phyloP scores from a whole-genome alignment of 1,284 basidiomycete species.

The Trichosporon coremiiforme region DNA sequence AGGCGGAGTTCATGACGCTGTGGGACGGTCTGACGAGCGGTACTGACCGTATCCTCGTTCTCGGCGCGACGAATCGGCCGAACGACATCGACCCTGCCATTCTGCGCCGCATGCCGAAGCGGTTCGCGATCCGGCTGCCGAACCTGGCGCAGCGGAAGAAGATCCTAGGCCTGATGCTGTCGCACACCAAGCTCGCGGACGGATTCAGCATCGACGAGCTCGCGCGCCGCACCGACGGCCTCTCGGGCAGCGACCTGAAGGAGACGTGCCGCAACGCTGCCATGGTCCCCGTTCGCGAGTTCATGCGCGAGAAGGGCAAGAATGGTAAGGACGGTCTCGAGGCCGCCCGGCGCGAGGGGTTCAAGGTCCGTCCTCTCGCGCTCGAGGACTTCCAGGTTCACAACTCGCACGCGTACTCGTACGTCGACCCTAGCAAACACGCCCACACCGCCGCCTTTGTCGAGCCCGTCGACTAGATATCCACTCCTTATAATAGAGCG shows the following conservation, averaged over 20 bases:
- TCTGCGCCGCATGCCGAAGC: conserved; percentile 93
- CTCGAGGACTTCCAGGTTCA: conserved; percentile 70
- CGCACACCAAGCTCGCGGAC: conserved; percentile 70
- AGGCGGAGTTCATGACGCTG: conserved; percentile 99
- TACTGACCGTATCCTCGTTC: conserved; percentile 77
- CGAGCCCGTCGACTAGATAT: conserved; percentile 42
- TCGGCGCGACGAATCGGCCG: conserved; percentile 95
- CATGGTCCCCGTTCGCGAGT: conserved; percentile 87
- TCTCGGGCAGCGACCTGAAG: conserved; percentile 88
- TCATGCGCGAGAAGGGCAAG: conserved; percentile 66
- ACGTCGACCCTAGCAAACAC: conserved; percentile 48
- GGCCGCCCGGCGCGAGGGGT: conserved; percentile 63
- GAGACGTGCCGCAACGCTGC: conserved; percentile 93
- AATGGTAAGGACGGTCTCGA: conserved; percentile 54
- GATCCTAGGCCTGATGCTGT: conserved; percentile 86
- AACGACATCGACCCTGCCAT: conserved; percentile 86
- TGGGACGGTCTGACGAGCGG: conserved; percentile 96
- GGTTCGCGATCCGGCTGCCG: conserved; percentile 87
- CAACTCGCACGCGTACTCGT: conserved; percentile 57
- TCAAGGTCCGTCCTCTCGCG: conserved; percentile 70
- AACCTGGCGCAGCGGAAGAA: conserved; percentile 78
- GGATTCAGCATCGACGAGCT: conserved; percentile 69
- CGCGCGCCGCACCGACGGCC: conserved; percentile 72
- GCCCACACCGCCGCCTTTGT: conserved; percentile 35
- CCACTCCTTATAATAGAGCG: conserved; percentile 3